Base-by-base conservation (phyloP, 371 early-diverging fungal species). In the Lichtheimia hyalospora region DNA sequence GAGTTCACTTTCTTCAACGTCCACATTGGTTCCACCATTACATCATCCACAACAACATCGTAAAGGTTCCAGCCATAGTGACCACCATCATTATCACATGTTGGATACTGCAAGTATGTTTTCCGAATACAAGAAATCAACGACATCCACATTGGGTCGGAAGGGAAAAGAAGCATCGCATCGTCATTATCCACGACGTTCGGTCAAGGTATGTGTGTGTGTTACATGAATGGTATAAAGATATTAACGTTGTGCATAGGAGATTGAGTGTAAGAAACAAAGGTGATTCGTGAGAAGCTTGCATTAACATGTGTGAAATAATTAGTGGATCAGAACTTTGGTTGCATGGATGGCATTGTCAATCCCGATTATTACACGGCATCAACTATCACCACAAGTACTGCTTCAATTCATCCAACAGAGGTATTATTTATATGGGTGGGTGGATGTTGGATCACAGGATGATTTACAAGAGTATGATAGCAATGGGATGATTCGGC, bases 261-360 rank as follows among this genome's bases (percentile, higher is more conserved):
- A 64, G 10, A 60, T 60, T 34, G 58, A 63, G 48, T 48, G 63
- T 63, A 57, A 63, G 63, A 50, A n/a, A 15, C 18, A 3, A 25
- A 54, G 5, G 43, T 14, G 7, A 39, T 8, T 3, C 7, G 16
- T 5, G 24, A 18, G 13, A 14, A 16, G 15, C n/a, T 46, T 20
- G 27, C 34, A 48, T 55, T 52, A 20, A 24, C 20, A 59, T 41
- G 49, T 27, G n/a, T 6, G 15, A 49, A 14, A 59, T 40, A 13
- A 12, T 16, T 55, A 78, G 79, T 81, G 71, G 77, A 83, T 59
- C 70, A 74, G 49, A 75, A 78, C 42, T 73, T 80, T 63, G 71
- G 71, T 43, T 68, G 66, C 34, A 76, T 84, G 81, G 77, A 82
- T 49, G 84, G 81, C 12, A 84, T 84, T 56, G 73, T 84, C 39